Evolutionary conservation across 1,139 yeast species (phyloP), one percentile per base, ranked within the genome.

Genomic region (Candida pseudocylindracea): DNA sequence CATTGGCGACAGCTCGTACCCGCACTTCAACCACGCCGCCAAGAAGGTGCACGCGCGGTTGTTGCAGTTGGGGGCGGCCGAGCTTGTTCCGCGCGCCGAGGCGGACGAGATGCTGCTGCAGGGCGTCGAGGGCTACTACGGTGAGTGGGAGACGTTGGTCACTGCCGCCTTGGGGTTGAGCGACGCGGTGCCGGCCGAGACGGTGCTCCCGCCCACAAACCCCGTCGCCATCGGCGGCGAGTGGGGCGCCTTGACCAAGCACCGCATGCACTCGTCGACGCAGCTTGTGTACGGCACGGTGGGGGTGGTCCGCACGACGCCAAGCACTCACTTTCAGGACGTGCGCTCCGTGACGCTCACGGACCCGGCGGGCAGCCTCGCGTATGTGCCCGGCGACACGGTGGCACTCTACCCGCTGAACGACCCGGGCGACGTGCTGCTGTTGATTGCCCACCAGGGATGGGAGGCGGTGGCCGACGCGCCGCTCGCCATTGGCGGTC

Each of bases 1-100:
- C 0, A 54, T 91, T 2, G 99, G 99, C n/a, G 96, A 88, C 48
- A 74, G 94, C 0, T 75, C 93, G 2, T 88, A 88, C 46, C 76
- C 92, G 4, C 67, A 74, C 41, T 85, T 69, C 53, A 88, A 88
- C 50, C 73, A 73, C 61, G 94, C 94, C 10, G 67, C 78, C 28
- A 66, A 74, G 38, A 85, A 88, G 46, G 49, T 91, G 12, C 93
- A 85, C 45, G 63, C 72, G 9, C 60, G 99, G 37, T 47, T 88
- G 29, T 44, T 58, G 25, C 95, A 85, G 50, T 55, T 91, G 13
- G 98, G 98, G 1, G 93, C 91, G 5, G 41, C 42, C 1, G 92
- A 76, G 42, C 51, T 81, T 12, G 61, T 74, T 34, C 63, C 65
- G 7, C 57, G 95, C 33, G 79, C 88, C 30, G 96, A 85, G 44